Percentiles rank a stretch among this genome's conserved stretches.
These are phyloP conservation scores for Aspergillus sp. DNA, from an alignment of 2,329 filamentous ascomycete species.

Conservation along the genomic window DNA sequence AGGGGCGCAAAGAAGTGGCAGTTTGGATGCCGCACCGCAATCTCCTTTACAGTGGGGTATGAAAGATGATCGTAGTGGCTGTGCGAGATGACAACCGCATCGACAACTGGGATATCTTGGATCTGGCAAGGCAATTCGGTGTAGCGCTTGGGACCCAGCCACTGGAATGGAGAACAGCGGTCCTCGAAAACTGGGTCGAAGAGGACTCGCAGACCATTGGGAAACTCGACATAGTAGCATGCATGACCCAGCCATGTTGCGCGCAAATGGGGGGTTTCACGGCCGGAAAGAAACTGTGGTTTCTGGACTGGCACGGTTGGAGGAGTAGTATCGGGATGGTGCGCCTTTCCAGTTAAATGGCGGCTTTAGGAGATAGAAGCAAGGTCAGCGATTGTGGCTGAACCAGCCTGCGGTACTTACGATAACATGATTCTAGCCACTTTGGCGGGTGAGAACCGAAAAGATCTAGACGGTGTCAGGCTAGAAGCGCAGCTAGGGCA, in stretches of 20 bases:
- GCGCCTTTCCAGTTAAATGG: background rate
- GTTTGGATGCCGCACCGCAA: slow-evolving; percentile 61
- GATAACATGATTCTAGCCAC: no score
- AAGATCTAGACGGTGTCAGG: background rate
- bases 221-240: slow-evolving; percentile 87
- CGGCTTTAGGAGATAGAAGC: no score
- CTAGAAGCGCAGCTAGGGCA: background rate
- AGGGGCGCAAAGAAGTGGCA: slow-evolving; percentile 83
- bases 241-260: slow-evolving; percentile 95
- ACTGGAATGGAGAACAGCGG: slow-evolving; percentile 67
- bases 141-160: slow-evolving; percentile 65
- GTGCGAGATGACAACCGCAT: slow-evolving; percentile 65
- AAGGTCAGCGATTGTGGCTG: no score
- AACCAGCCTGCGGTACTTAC: no score
- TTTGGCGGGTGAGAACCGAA: slow-evolving; percentile 8
- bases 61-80: slow-evolving; percentile 92
- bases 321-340: background rate
- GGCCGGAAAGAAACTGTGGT: slow-evolving; percentile 56
- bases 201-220: slow-evolving; percentile 72
- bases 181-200: slow-evolving; percentile 92
- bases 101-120: slow-evolving; percentile 58
- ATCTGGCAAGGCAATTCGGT: slow-evolving; percentile 69
- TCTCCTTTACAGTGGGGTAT: slow-evolving; percentile 60
- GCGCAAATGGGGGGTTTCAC: slow-evolving; percentile 54
- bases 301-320: slow-evolving; percentile 20